Evolutionary conservation across 306 rosid species (phyloP).

Genomic region (Boehmeria nivea): DNA sequence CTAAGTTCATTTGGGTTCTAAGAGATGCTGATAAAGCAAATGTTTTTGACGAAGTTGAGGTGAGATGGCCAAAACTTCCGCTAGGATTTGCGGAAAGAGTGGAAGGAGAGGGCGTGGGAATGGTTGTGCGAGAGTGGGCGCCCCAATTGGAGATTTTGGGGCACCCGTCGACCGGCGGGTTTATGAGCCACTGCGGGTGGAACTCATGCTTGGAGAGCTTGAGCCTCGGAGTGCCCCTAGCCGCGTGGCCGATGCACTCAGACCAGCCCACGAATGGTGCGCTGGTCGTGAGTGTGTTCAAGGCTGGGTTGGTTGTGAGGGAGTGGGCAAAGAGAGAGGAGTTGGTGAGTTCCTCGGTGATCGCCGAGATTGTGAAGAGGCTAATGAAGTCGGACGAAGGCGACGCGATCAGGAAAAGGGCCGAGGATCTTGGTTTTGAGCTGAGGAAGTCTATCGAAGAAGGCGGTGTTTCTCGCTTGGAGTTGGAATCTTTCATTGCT

Average conservation of each 20-base stretch:
- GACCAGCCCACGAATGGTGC: slow-evolving; percentile 48
- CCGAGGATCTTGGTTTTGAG: slow-evolving; percentile 14
- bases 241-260: slow-evolving; percentile 54
- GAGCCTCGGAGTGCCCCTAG: slow-evolving; percentile 44
- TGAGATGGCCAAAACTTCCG: slow-evolving; percentile 32
- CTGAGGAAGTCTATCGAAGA: slow-evolving; percentile 21
- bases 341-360: slow-evolving; percentile 20
- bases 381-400: slow-evolving; percentile 18
- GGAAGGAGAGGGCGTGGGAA: slow-evolving; percentile 14
- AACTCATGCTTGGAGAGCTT: slow-evolving; percentile 51
- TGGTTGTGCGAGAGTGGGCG: slow-evolving; percentile 42
- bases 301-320: slow-evolving; percentile 31
- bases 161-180: slow-evolving; percentile 42
- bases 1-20: slow-evolving; percentile 44
- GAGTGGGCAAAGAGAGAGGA: slow-evolving; percentile 32
- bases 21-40: slow-evolving; percentile 46
- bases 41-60: slow-evolving; percentile 7
- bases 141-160: slow-evolving; percentile 45
- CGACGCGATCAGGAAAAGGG: slow-evolving; percentile 31
- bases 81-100: slow-evolving; percentile 45
- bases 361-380: background rate
- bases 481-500: slow-evolving; percentile 14
- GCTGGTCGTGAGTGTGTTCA: slow-evolving; percentile 29
- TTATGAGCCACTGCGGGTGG: slow-evolving; percentile 45
- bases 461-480: slow-evolving; percentile 37